phyloP scores from a whole-genome alignment of 106 monocot species.

The Alisma plantagoaquatica region DNA sequence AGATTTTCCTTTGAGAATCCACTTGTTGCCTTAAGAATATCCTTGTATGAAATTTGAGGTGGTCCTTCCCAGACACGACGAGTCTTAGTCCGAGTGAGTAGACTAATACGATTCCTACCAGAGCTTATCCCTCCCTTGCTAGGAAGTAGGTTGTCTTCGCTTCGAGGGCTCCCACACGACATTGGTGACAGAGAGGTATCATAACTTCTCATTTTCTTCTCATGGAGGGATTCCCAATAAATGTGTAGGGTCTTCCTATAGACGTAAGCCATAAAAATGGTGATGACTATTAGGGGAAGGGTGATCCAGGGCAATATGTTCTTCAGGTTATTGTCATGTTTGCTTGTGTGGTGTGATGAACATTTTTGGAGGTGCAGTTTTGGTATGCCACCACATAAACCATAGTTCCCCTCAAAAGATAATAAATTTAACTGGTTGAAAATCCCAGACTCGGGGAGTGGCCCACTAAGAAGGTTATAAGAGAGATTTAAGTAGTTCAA shows the following conservation, averaged over 20 bases:
- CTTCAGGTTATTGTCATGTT: too few relatives aligned
- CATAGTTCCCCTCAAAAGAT: conserved; percentile 4
- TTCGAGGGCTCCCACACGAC: background rate
- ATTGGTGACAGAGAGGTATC: background rate
- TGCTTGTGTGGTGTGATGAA: too few relatives aligned
- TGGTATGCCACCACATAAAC: conserved; percentile 12
- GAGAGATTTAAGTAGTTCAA: conserved; percentile 1
- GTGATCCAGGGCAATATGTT: background rate
- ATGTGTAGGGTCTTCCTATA: too few relatives aligned
- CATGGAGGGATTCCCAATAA: background rate
- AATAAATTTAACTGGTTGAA: background rate
- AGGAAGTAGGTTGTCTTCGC: too few relatives aligned
- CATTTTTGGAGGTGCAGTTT: conserved; percentile 5
- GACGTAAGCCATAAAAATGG: too few relatives aligned
- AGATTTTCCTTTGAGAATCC: background rate
- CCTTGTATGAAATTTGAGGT: background rate
- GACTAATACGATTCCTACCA: too few relatives aligned
- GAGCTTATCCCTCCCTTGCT: too few relatives aligned
- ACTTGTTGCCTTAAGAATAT: conserved; percentile 1
- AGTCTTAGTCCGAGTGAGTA: too few relatives aligned
- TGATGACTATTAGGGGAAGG: background rate
- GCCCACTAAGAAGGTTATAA: background rate
- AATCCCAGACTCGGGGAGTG: background rate
- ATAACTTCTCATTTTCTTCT: background rate
- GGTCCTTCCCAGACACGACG: too few relatives aligned